Evolutionary conservation across 768 basidiomycete species (phyloP), one percentile per base, ranked within the genome.

Genomic region (Psilocybe cyanescens): DNA sequence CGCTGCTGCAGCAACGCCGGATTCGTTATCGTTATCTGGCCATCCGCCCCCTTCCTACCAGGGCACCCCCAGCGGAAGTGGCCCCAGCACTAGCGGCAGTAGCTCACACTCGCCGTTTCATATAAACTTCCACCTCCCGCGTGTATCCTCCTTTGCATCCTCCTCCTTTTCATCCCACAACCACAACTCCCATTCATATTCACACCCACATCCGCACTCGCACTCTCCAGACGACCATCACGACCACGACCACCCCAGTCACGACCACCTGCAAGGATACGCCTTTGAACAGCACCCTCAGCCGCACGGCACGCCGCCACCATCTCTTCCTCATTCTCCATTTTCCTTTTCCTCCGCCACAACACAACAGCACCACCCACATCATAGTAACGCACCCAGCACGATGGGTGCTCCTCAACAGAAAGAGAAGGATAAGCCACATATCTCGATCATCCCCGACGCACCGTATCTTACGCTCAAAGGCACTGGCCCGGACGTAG

Each of bases 401-500:
- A 44, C 41, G 14, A 44, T 44, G 41, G 41, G 41, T 44, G 14
- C n/a, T 8, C 41, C 14, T 14, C 51, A 53, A 17, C 61, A 55
- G 8, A 51, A 33, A 31, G 44, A 62, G 5, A 59, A 82, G 64
- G 79, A 81, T 35, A 77, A 75, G 29, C 78, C 85, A n/a, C 77
- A 74, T 52, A 79, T 98, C 64, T 91, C 95, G 66, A 90, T 99
- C 67, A 69, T 86, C 56, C 84, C 97, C 57, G 86, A 91, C 71
- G 79, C 82, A 3, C 89, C 91, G 41, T 80, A 78, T 66, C 76
- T 97, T 63, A 80, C 82, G 55, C 83, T 98, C 69, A 84, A 87
- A 64, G 94, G 95, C 50, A 86, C 87, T 6, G 93, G 94, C 35
- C 83, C 83, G 67, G 94, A 97, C 64, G 87, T 94, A 63, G 91